Conservation (phyloP, 257 asterid species). For the Solanum verrucosum region DNA sequence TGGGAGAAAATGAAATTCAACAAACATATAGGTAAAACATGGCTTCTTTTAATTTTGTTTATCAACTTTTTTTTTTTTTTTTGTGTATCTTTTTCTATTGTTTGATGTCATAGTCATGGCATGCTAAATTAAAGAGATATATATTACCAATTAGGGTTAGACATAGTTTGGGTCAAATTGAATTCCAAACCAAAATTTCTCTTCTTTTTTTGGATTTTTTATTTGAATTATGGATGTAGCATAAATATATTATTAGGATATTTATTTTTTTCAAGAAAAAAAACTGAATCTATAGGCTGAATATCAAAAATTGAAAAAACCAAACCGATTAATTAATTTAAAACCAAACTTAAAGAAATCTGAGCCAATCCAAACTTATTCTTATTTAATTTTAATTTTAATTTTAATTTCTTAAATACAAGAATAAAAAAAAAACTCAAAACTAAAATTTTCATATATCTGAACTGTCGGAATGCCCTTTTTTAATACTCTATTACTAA, state of each 20-base stretch:
- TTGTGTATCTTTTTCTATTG: not conserved
- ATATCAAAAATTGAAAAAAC: not conserved
- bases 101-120: not conserved
- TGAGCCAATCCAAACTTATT: not conserved
- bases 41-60: not conserved
- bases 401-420: not conserved
- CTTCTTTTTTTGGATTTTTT: too few relatives aligned
- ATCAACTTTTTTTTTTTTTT: too few relatives aligned
- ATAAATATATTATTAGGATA: too few relatives aligned
- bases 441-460: not conserved
- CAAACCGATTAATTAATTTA: not conserved
- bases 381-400: too few relatives aligned
- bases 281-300: too few relatives aligned
- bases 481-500: not conserved
- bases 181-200: not conserved
- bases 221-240: not conserved
- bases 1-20: not conserved
- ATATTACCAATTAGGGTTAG: not conserved
- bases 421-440: not conserved
- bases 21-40: not conserved
- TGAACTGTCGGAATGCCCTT: not conserved
- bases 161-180: not conserved
- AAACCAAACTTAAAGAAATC: not conserved
- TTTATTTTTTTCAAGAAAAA: too few relatives aligned
- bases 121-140: not conserved